Evolutionary conservation across 352 stramenopile genomes (phyloP).

Genomic region (Globisporangium cystogenes): DNA sequence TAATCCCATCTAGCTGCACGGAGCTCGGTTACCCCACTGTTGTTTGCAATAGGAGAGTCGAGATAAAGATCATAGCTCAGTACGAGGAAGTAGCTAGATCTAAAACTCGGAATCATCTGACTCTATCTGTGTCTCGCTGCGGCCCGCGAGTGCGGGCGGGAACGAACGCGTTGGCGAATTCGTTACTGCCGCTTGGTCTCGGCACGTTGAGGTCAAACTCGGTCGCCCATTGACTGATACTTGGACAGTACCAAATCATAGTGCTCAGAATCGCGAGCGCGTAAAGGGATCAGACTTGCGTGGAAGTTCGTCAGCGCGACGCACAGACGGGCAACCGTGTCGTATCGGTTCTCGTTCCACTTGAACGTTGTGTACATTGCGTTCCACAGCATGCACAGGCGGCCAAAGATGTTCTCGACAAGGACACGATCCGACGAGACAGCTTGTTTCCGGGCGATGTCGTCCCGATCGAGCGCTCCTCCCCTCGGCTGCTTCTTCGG

Average conservation of each 20-base stretch:
- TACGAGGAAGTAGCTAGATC: not conserved
- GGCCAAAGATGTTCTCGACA: constrained; percentile 16
- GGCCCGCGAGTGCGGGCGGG: not conserved
- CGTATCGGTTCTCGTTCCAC: constrained; percentile 13
- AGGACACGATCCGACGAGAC: constrained; percentile 16
- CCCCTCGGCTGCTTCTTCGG: not conserved
- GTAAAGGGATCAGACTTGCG: constrained; percentile 8
- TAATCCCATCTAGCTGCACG: constrained; percentile 1
- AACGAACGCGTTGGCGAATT: not conserved
- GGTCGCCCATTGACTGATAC: constrained; percentile 10
- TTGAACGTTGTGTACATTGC: constrained; percentile 14
- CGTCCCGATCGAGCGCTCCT: constrained; percentile 2
- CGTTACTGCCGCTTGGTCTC: not conserved
- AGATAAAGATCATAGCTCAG: not conserved
- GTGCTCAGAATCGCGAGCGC: constrained; percentile 9
- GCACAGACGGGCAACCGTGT: constrained; percentile 12
- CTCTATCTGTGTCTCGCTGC: not conserved
- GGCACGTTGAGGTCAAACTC: not conserved
- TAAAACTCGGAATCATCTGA: not conserved
- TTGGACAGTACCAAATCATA: constrained; percentile 11
- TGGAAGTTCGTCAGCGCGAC: constrained; percentile 21
- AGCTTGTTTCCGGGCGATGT: constrained; percentile 12
- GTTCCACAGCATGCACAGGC: constrained; percentile 13
- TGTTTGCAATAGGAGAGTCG: not conserved
- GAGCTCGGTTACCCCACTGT: not conserved